These are phyloP conservation scores for Chimonanthus praecox DNA, from an alignment of 164 flowering plant species.

Conservation along the genomic window DNA sequence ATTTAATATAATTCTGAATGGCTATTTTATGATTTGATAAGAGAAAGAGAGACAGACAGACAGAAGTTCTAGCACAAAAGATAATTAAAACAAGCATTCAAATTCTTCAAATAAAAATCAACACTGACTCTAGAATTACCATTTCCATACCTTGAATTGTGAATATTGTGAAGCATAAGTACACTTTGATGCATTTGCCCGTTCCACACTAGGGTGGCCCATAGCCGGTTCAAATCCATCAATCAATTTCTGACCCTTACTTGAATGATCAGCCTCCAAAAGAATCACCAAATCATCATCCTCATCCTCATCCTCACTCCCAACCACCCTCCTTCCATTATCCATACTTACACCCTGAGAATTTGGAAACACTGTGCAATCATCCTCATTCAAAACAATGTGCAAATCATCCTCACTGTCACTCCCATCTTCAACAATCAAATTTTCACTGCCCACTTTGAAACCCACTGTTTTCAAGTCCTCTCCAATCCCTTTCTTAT, in stretches of 20 bases:
- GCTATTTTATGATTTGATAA: not conserved
- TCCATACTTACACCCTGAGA: not conserved
- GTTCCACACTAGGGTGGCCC: constrained; percentile 13
- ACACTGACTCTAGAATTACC: not conserved
- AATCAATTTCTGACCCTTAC: constrained; percentile 12
- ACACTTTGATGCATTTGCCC: constrained; percentile 20
- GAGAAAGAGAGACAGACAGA: not conserved
- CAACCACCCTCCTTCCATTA: constrained; percentile 11
- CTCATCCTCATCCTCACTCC: constrained; percentile 16
- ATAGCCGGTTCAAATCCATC: constrained; percentile 21
- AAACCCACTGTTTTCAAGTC: not conserved
- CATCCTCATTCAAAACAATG: constrained; percentile 46
- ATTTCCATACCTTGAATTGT: constrained; percentile 26
- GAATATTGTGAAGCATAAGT: constrained; percentile 22
- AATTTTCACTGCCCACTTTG: constrained; percentile 8
- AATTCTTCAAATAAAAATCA: not conserved
- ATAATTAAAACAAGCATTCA: too few relatives aligned
- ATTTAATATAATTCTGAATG: too few relatives aligned
- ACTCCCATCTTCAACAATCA: constrained; percentile 21
- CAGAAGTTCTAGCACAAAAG: too few relatives aligned
- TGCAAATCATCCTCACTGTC: constrained; percentile 59
- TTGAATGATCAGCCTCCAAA: constrained; percentile 4
- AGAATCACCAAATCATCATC: constrained; percentile 21
- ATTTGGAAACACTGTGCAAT: constrained; percentile 15
- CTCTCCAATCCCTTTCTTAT: not conserved